Base-by-base conservation (phyloP, 192 early-diverging fungal species). In the Thamnidium elegans region DNA sequence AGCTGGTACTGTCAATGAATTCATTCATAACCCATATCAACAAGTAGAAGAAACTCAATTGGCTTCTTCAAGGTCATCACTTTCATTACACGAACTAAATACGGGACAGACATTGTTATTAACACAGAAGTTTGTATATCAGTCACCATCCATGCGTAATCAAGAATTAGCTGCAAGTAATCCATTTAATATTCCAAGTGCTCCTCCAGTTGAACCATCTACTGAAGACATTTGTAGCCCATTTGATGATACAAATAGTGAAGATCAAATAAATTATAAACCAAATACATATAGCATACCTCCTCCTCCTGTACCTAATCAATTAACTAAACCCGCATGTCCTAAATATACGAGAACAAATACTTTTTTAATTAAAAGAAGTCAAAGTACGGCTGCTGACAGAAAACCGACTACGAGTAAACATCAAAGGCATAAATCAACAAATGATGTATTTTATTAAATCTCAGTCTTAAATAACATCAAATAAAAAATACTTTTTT, bases 111-210 rank as follows among this genome's bases (percentile, higher is more conserved):
- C 67, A 46, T 55, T 69, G 20, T 43, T 69, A 7, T 46, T 69
- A 21, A 69, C 67, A 7, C 50, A 69, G 44, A 52, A 54, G 31
- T 69, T 69, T 62, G 63, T 64, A 14, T 64, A 64, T 30, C 31
- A 54, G 43, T 51, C 63, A 31, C 48, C 48, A 7, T 43, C 63
- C 11, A 64, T 50, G 31, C 52, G 58, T 23, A 43, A 59, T 20
- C 17, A 45, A 59, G 13, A 43, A 13, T n/a, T 45, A 45, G 19
- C 51, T 3, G 10, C 20, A 11, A 45, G 21, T 6, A 59, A 54
- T 26, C 51, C 63, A 36, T 58, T 58, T 20, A 34, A 64, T 21
- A 64, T 23, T 64, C 31, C 17, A 7, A 7, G 7, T 43, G 63
- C 23, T 31, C 14, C 48, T 6, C 15, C 48, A 26, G n/a, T 26